Evolutionary conservation across 495 filamentous ascomycete species (phyloP), one percentile per base, ranked within the genome.

Genomic region (Tuber melanosporum): DNA sequence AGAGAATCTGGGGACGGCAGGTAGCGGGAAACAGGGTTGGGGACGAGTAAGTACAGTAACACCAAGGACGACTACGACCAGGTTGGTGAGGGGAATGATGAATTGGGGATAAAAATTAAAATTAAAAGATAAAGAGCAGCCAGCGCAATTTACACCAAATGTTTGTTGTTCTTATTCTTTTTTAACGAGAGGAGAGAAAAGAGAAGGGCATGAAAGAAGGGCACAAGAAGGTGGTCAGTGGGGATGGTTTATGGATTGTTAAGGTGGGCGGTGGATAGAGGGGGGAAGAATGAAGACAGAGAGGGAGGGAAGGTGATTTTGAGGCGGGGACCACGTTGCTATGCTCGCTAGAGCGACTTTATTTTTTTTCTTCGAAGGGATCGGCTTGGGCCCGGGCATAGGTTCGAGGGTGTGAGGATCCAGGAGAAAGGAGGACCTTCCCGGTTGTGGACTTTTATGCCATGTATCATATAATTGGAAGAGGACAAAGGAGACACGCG

Each of bases 71-170:
- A 74, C 76, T 74, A 77, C 77, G 70, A 74, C 75, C 69, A 79
- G 74, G 74, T 66, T 71, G 70, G 69, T 71, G 74, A 80, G 73
- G 43, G 41, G 71, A 72, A 70, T 73, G 52, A 32, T 49, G 52
- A 71, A 74, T 52, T 20, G 42, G 43, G 45, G 17, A 72, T 42
- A 71, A 41, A 41, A 41, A 41, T 41, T 4, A 39, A 36, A 74
- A 62, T 26, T 22, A 42, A 71, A 70, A 76, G 39, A 81, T 49
- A 74, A 75, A 71, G 46, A 49, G 75, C 73, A 77, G n/a, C 78
- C 77, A 44, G 78, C 62, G 74, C 74, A 80, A 77, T 77, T 80
- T 74, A 80, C 57, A 75, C 44, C 44, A 49, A 73, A 73, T 71
- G 57, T 71, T 41, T 41, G 39, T 41, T 41, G 39, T 41, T 66